Percentiles rank a stretch among this genome's conserved stretches.
These are phyloP conservation scores for Talaromyces sp. DNA, from an alignment of 2,329 filamentous ascomycete genomes.

Conservation along the genomic window DNA sequence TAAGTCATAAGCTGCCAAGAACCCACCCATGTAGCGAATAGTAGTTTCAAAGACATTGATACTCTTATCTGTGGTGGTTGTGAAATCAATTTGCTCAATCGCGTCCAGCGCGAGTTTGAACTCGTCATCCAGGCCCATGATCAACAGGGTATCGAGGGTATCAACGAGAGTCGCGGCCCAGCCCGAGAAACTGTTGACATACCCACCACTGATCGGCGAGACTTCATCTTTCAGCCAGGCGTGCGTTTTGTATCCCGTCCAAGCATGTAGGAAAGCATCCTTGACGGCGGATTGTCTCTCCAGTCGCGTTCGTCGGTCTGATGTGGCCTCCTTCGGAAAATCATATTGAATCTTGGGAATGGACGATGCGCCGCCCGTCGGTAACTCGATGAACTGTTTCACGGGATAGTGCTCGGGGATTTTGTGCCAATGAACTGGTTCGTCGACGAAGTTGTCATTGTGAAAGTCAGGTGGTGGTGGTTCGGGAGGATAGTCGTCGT, in stretches of 20 bases:
- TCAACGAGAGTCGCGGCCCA: conserved; percentile 89
- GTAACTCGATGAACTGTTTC: conserved; percentile 64
- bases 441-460: not conserved
- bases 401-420: conserved; percentile 74
- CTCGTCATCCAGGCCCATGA: conserved; percentile 73
- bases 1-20: conserved; percentile 81
- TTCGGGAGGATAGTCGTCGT: conserved; percentile 21
- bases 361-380: conserved; percentile 57
- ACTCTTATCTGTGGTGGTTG: conserved; percentile 59
- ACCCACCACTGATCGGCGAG: conserved; percentile 63
- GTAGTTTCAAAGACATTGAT: conserved; percentile 91
- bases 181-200: conserved; percentile 80
- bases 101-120: conserved; percentile 72
- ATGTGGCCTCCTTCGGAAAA: conserved; percentile 62
- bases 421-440: conserved; percentile 64
- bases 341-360: conserved; percentile 74
- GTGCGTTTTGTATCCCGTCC: conserved; percentile 74
- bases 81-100: conserved; percentile 76
- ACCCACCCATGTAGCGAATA: conserved; percentile 84
- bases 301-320: conserved; percentile 58
- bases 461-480: conserved; percentile 23
- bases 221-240: conserved; percentile 89
- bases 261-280: conserved; percentile 70
- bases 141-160: conserved; percentile 76
- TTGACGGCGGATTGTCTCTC: conserved; percentile 65